phyloP scores from a whole-genome alignment of 1,139 yeast species.

The Sugiyamaella sp. region DNA sequence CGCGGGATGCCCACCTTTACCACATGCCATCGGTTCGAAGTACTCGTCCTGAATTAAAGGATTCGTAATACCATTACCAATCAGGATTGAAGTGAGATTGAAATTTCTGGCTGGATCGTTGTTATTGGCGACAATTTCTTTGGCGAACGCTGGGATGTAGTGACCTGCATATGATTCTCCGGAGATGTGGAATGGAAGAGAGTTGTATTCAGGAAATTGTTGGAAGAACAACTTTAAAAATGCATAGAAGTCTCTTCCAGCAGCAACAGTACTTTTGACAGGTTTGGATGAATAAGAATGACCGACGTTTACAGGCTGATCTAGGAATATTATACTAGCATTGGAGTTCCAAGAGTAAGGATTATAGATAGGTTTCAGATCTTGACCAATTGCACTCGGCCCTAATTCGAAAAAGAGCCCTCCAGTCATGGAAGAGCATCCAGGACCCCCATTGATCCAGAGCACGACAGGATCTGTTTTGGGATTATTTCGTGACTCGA shows the following conservation, averaged over 20 bases:
- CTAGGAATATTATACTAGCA: conserved; percentile 88
- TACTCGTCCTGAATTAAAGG: conserved; percentile 84
- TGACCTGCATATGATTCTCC: conserved; percentile 92
- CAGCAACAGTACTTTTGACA: conserved; percentile 65
- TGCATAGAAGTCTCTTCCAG: conserved; percentile 75
- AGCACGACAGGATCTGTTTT: conserved; percentile 78
- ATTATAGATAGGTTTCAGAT: conserved; percentile 71
- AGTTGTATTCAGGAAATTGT: conserved; percentile 66
- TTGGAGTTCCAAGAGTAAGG: conserved; percentile 87
- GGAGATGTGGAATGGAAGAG: conserved; percentile 69
- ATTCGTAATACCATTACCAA: conserved; percentile 96
- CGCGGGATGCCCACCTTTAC: conserved; percentile 84
- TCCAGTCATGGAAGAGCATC: conserved; percentile 80
- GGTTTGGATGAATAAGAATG: conserved; percentile 68
- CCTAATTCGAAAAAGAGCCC: conserved; percentile 92
- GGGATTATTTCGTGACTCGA: conserved; percentile 90
- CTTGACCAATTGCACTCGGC: conserved; percentile 70
- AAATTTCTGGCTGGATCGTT: conserved; percentile 56
- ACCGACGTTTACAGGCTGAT: conserved; percentile 95
- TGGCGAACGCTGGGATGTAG: conserved; percentile 78
- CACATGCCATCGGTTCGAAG: conserved; percentile 98
- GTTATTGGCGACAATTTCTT: conserved; percentile 71
- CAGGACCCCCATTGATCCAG: conserved; percentile 94
- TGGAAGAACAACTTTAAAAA: conserved; percentile 77
- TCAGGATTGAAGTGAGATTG: conserved; percentile 82